Conservation (phyloP, 805 yeast species). For the Pichia exigua region DNA sequence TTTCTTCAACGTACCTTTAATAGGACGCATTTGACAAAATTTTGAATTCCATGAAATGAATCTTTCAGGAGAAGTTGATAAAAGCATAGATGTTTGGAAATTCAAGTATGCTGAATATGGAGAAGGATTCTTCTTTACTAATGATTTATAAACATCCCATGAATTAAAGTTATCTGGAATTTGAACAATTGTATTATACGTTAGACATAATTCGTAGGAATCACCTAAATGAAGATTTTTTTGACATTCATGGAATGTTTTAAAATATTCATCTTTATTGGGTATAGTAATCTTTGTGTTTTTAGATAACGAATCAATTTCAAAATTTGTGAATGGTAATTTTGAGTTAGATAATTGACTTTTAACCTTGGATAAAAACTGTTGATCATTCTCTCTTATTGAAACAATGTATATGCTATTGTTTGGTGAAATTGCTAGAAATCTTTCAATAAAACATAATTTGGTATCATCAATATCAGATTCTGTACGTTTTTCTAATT, state of each 20-base stretch:
- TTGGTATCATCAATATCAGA: conserved; percentile 61
- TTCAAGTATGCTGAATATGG: conserved; percentile 82
- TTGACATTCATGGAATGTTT: conserved; percentile 58
- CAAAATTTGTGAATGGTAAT: background rate
- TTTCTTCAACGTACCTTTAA: conserved; percentile 89
- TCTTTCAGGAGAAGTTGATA: conserved; percentile 93
- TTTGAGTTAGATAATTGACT: background rate
- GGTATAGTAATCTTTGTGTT: conserved; percentile 39
- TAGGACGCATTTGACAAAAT: conserved; percentile 79
- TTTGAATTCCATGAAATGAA: conserved; percentile 69
- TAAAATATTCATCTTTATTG: conserved; percentile 41
- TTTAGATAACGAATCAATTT: conserved; percentile 3
- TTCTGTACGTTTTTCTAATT: conserved; percentile 32
- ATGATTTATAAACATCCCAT: conserved; percentile 74
- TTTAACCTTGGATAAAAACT: conserved; percentile 25
- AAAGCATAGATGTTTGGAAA: conserved; percentile 53
- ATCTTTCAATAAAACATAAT: conserved; percentile 61
- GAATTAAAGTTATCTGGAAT: conserved; percentile 44
- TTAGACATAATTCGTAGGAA: conserved; percentile 88
- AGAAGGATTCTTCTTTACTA: conserved; percentile 74
- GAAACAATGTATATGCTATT: conserved; percentile 46
- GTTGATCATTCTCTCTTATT: conserved; percentile 32
- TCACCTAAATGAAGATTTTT: conserved; percentile 67
- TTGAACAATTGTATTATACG: conserved; percentile 59
- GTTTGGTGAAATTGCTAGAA: conserved; percentile 45